Percentiles rank a stretch among this genome's conserved stretches.
These are phyloP conservation scores for Escovopsis sp. DNA, from an alignment of 2,329 filamentous ascomycete genomes.

Conservation along the genomic window DNA sequence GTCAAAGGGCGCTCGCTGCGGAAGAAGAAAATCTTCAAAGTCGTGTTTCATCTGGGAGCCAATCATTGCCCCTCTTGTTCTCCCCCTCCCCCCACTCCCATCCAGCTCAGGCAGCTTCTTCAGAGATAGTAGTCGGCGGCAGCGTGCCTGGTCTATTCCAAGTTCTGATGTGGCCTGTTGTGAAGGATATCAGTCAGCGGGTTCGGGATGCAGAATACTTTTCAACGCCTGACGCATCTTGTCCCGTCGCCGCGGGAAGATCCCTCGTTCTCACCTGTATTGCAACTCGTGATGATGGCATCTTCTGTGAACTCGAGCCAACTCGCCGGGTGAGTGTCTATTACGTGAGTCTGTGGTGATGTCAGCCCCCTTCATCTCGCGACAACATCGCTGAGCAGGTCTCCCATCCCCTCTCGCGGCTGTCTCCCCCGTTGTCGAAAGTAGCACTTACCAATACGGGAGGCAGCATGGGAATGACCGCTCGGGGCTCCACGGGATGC, in stretches of 20 bases:
- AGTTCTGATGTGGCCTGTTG: constrained; percentile 55
- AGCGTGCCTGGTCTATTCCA: constrained; percentile 45
- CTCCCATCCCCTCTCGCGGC: not conserved
- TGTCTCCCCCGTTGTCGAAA: not conserved
- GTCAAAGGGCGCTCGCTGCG: too few relatives aligned
- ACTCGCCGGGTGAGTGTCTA: constrained; percentile 74
- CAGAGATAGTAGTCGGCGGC: not conserved
- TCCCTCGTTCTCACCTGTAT: constrained; percentile 61
- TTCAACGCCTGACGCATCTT: too few relatives aligned
- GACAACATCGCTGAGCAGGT: too few relatives aligned
- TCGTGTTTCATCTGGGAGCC: not conserved
- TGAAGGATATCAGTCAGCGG: constrained; percentile 7
- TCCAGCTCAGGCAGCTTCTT: too few relatives aligned
- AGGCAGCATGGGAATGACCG: constrained; percentile 70
- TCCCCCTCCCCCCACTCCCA: too few relatives aligned
- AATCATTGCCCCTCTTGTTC: not conserved
- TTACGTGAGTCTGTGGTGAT: constrained; percentile 49
- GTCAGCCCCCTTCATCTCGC: too few relatives aligned
- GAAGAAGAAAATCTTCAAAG: too few relatives aligned
- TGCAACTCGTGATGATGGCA: constrained; percentile 82
- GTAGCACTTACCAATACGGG: constrained; percentile 63
- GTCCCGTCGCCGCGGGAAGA: too few relatives aligned
- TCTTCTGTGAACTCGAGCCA: constrained; percentile 93
- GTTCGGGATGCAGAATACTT: not conserved
- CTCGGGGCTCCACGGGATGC: constrained; percentile 73